phyloP scores from a whole-genome alignment of 306 rosid genomes.

The Spatholobus suberectus region DNA sequence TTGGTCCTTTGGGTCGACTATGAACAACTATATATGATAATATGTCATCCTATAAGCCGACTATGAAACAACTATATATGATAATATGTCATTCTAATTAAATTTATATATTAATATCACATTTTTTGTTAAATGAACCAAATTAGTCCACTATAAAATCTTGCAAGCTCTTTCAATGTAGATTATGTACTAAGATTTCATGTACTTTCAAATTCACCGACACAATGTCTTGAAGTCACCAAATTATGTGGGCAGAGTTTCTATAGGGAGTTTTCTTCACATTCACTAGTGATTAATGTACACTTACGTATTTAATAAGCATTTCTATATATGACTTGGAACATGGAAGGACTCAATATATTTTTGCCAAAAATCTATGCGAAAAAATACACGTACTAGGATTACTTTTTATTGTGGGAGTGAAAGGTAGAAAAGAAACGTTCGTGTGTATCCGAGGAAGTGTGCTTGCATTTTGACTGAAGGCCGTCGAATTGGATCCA shows the following conservation, averaged over 20 bases:
- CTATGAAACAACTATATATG: too few relatives aligned
- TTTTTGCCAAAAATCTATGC: neutral
- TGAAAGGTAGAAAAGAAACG: neutral
- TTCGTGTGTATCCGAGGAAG: neutral
- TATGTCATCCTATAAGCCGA: too few relatives aligned
- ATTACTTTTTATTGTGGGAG: neutral
- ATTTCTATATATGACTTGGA: slow-evolving; percentile 11
- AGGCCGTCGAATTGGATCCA: slow-evolving; percentile 29
- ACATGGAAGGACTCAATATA: neutral
- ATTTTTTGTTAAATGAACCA: neutral
- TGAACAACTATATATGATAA: too few relatives aligned
- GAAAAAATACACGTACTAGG: neutral
- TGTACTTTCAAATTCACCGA: neutral
- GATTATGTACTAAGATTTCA: neutral
- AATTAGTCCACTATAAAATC: neutral
- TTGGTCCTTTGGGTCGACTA: too few relatives aligned
- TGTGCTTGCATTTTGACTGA: neutral
- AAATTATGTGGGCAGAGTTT: neutral
- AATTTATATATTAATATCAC: neutral
- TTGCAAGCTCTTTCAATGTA: neutral
- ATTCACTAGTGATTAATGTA: neutral
- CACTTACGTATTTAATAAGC: neutral
- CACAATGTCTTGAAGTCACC: neutral
- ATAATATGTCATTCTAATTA: too few relatives aligned
- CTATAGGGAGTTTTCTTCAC: neutral